Percentiles rank a stretch among this genome's conserved stretches.
phyloP scores from a whole-genome alignment of 192 early-diverging fungal species.

The Phlyctochytrium bullatum region DNA sequence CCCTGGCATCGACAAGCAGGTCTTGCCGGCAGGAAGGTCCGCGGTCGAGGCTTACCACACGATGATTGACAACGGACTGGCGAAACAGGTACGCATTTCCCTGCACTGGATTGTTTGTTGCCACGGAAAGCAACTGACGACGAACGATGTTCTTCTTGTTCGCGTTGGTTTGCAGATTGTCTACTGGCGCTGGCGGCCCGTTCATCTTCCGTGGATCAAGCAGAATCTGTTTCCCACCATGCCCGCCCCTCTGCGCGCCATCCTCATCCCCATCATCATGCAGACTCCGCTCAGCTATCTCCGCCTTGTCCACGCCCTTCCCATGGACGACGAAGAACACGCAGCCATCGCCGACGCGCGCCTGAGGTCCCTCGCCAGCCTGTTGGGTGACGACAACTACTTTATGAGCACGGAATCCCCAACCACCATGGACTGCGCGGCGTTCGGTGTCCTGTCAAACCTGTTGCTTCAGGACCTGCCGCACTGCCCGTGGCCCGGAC shows the following conservation, averaged over 20 bases:
- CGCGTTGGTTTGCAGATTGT: background rate
- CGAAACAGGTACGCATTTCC: background rate
- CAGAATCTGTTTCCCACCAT: background rate
- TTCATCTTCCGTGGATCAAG: too few relatives aligned
- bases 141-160: too few relatives aligned
- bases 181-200: background rate
- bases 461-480: background rate
- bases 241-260: background rate
- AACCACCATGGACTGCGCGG: conserved; percentile 1
- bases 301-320: background rate
- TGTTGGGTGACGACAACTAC: conserved; percentile 2
- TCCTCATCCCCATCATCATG: background rate
- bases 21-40: background rate
- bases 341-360: background rate
- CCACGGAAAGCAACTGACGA: too few relatives aligned
- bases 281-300: background rate
- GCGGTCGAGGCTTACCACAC: conserved; percentile 2
- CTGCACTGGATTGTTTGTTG: too few relatives aligned
- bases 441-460: background rate
- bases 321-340: background rate
- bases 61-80: conserved; percentile 1
- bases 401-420: conserved; percentile 1
- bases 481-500: background rate
- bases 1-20: background rate
- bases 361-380: background rate